phyloP scores from a whole-genome alignment of 1,139 yeast genomes.

The Saccharomycopsis phalli region DNA sequence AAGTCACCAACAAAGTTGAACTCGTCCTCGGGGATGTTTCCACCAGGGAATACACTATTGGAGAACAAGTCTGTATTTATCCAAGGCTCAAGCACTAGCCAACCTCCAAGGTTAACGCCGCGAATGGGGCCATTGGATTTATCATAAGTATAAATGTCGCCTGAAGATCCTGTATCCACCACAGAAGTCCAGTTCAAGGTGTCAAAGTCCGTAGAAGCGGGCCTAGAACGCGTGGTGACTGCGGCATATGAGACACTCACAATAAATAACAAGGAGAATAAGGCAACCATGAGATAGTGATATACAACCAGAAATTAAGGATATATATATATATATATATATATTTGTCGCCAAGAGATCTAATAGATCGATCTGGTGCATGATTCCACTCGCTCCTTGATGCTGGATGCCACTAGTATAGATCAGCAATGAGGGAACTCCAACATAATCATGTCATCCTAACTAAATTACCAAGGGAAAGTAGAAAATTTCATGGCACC shows the following conservation, averaged over 20 bases:
- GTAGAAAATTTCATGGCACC: no score
- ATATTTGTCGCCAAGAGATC: no score
- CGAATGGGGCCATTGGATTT: constrained; percentile 30
- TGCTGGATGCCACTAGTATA: no score
- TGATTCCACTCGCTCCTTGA: no score
- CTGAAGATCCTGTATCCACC: constrained; percentile 1
- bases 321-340: no score
- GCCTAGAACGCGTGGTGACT: neutral
- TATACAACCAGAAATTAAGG: no score
- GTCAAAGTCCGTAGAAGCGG: constrained; percentile 4
- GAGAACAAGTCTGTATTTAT: constrained; percentile 68
- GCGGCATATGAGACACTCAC: neutral
- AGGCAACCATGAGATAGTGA: neutral
- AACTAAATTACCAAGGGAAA: no score
- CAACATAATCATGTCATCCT: no score
- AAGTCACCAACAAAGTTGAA: constrained; percentile 54
- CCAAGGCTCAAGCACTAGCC: constrained; percentile 83
- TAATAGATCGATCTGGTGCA: no score
- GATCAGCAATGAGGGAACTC: no score
- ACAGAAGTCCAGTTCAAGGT: neutral
- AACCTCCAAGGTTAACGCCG: constrained; percentile 88
- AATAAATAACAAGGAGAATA: neutral
- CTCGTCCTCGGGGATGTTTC: constrained; percentile 73
- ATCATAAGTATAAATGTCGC: constrained; percentile 2
- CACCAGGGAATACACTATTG: constrained; percentile 27